phyloP scores from a whole-genome alignment of 495 filamentous ascomycete species.

The Rhypophila decipiens region DNA sequence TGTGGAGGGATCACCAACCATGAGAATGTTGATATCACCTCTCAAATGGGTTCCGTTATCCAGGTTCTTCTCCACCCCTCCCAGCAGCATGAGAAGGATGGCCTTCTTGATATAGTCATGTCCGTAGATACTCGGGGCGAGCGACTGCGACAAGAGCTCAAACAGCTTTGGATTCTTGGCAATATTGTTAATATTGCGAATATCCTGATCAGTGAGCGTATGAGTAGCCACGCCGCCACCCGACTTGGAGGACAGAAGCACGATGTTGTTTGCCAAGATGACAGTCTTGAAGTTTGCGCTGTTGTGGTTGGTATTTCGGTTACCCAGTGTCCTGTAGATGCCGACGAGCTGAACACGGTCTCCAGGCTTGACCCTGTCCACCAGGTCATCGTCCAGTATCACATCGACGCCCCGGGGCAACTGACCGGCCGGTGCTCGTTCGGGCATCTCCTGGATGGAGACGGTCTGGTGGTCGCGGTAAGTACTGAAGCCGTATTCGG shows the following conservation, averaged over 20 bases:
- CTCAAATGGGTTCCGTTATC: constrained; percentile 97
- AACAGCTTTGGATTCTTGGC: constrained; percentile 94
- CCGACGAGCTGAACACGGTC: constrained; percentile 95
- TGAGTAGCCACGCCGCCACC: constrained; percentile 90
- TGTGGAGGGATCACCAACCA: constrained; percentile 98
- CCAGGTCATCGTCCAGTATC: constrained; percentile 92
- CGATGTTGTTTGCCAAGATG: constrained; percentile 89
- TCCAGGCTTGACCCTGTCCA: constrained; percentile 90
- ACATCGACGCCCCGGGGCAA: constrained; percentile 96
- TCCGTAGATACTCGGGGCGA: constrained; percentile 96
- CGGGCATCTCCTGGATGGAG: constrained; percentile 99
- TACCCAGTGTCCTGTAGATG: constrained; percentile 87
- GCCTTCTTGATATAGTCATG: constrained; percentile 99
- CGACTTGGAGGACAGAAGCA: constrained; percentile 91
- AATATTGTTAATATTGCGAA: constrained; percentile 97
- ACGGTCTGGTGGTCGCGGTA: constrained; percentile 98
- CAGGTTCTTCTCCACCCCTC: constrained; percentile 97
- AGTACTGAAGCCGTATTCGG: constrained; percentile 91
- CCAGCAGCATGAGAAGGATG: constrained; percentile 93
- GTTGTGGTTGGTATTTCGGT: constrained; percentile 79
- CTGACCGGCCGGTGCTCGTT: constrained; percentile 91
- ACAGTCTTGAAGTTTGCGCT: constrained; percentile 91
- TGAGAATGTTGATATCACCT: constrained; percentile 98
- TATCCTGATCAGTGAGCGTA: constrained; percentile 93
- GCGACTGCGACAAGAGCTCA: constrained; percentile 85